Evolutionary conservation across 176 grass and related monocot species (phyloP).

Genomic region (Oryza punctata): DNA sequence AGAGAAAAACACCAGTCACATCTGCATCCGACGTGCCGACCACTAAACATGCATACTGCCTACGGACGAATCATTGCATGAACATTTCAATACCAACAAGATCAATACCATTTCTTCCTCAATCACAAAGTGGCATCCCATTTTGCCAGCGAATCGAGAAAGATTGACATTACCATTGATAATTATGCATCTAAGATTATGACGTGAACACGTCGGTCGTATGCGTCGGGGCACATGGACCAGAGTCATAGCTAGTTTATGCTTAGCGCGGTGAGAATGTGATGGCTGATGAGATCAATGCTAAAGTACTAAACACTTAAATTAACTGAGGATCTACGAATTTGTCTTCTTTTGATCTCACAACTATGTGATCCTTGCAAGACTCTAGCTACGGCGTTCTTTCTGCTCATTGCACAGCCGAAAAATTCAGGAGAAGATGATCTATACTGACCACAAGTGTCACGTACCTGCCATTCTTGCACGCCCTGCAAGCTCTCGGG

Average conservation of each 20-base stretch:
- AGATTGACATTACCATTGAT: background rate
- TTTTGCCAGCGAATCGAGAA: slow-evolving; percentile 8
- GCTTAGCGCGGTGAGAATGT: no score
- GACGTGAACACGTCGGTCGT: slow-evolving; percentile 22
- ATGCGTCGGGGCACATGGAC: background rate
- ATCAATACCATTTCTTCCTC: background rate
- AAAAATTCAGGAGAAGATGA: no score
- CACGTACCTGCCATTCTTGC: slow-evolving; percentile 71
- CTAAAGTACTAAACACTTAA: no score
- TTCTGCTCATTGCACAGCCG: no score
- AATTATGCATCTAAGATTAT: background rate
- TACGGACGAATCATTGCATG: background rate
- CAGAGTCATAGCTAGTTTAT: no score
- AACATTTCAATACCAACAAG: slow-evolving; percentile 3
- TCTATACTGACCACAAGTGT: background rate
- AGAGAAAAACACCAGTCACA: background rate
- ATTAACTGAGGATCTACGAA: no score
- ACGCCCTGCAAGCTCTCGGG: slow-evolving; percentile 70
- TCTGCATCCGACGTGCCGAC: slow-evolving; percentile 28
- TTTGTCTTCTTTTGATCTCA: no score
- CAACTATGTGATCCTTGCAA: no score
- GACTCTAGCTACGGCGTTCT: no score
- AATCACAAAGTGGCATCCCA: background rate
- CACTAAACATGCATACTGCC: slow-evolving; percentile 1
- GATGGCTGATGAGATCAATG: background rate